Percentiles rank a stretch among this genome's conserved stretches.
Evolutionary conservation across 169 alveolate genomes (phyloP).

Genomic region (Miamiensis avidus): DNA sequence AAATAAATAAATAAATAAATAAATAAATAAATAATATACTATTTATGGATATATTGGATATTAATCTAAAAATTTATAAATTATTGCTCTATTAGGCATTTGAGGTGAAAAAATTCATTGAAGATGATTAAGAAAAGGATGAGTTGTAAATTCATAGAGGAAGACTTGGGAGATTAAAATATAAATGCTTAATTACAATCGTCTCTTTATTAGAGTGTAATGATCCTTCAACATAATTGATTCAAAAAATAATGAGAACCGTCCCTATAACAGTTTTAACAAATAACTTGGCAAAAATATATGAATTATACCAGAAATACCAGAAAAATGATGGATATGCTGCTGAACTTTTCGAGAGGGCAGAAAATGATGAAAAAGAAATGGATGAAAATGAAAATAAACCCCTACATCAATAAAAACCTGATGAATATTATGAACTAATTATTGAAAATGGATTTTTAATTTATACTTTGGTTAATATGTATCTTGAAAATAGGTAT

Average conservation of each 20-base stretch:
- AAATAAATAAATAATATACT: too few relatives aligned
- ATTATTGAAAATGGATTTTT: slow-evolving; percentile 46
- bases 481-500: slow-evolving; percentile 33
- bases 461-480: slow-evolving; percentile 23
- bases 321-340: slow-evolving; percentile 25
- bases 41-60: too few relatives aligned
- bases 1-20: too few relatives aligned
- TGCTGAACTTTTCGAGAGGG: slow-evolving; percentile 19
- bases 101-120: not conserved
- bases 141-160: not conserved
- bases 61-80: too few relatives aligned
- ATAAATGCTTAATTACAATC: slow-evolving; percentile 39
- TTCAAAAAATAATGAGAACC: slow-evolving; percentile 28
- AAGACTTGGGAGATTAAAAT: slow-evolving; percentile 33
- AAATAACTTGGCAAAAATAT: slow-evolving; percentile 21
- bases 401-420: not conserved
- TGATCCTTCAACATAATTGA: slow-evolving; percentile 23
- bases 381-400: not conserved
- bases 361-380: slow-evolving; percentile 26
- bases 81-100: too few relatives aligned
- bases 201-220: slow-evolving; percentile 35
- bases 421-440: slow-evolving; percentile 31
- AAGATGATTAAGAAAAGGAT: not conserved
- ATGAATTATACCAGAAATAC: slow-evolving; percentile 8
- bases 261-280: slow-evolving; percentile 22